phyloP scores from a whole-genome alignment of 768 basidiomycete genomes.

The Pleurotus giganteus region DNA sequence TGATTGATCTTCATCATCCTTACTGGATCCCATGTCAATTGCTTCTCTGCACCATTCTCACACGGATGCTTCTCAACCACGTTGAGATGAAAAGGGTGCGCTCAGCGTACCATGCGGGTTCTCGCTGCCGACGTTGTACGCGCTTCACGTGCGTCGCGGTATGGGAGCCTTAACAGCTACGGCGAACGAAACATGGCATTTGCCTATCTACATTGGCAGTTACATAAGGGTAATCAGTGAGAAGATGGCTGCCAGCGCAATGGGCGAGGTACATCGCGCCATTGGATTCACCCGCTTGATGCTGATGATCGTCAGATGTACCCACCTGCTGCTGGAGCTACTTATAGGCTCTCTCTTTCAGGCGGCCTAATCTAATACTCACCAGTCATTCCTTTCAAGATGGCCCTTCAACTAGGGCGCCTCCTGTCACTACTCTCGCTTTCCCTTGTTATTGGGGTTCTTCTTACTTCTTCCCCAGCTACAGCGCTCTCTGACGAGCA shows the following conservation, averaged over 20 bases:
- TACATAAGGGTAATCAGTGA: no score
- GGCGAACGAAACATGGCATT: no score
- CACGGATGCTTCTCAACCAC: background rate
- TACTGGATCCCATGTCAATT: background rate
- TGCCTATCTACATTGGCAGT: no score
- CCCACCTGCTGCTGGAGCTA: background rate
- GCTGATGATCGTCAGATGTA: background rate
- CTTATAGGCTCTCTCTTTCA: background rate
- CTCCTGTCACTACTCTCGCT: background rate
- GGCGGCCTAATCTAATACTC: background rate
- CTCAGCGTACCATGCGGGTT: no score
- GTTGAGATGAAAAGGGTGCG: no score
- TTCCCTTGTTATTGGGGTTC: background rate
- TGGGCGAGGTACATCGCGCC: background rate
- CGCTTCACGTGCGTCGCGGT: no score
- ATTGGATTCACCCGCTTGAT: background rate
- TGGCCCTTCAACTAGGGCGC: background rate
- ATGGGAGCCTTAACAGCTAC: no score
- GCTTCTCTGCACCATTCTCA: background rate
- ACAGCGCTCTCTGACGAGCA: slow-evolving; percentile 3
- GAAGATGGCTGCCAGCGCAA: background rate
- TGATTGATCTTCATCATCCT: background rate
- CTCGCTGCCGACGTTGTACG: no score
- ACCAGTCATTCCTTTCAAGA: background rate
- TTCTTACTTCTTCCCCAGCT: background rate